These are phyloP conservation scores for Erodium chrysanthum DNA, from an alignment of 441 rosid genomes.

Conservation along the genomic window DNA sequence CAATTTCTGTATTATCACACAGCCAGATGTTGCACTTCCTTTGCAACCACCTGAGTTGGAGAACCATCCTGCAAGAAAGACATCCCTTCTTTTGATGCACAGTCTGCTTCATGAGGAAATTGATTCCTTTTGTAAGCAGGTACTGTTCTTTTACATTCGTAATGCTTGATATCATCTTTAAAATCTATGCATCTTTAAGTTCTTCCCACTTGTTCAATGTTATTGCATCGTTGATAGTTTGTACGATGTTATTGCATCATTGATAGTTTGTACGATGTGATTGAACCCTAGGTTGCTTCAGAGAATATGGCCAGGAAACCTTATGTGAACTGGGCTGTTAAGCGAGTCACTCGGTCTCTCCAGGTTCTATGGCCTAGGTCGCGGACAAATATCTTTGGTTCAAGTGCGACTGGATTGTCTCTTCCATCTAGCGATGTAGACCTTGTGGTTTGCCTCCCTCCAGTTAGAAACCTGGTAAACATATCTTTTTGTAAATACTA, in stretches of 20 bases:
- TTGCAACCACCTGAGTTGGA: constrained; percentile 62
- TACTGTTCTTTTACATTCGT: constrained; percentile 15
- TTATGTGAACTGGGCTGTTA: constrained; percentile 86
- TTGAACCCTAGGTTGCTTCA: constrained; percentile 56
- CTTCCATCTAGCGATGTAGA: constrained; percentile 98
- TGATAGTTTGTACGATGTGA: constrained; percentile 21
- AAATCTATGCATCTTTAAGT: constrained; percentile 16
- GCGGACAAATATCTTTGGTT: constrained; percentile 81
- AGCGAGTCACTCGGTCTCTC: constrained; percentile 88
- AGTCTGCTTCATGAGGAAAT: constrained; percentile 71
- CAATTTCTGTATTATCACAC: constrained; percentile 29
- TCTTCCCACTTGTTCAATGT: constrained; percentile 5
- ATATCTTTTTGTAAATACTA: constrained; percentile 12
- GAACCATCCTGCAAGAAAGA: constrained; percentile 45
- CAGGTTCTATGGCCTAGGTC: constrained; percentile 99
- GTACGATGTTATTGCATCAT: constrained; percentile 17
- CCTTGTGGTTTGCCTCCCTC: constrained; percentile 96
- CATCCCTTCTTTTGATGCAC: constrained; percentile 62
- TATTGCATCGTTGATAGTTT: constrained; percentile 16
- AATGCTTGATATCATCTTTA: constrained; percentile 3
- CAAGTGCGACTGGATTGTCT: constrained; percentile 89
- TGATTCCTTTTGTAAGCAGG: constrained; percentile 86
- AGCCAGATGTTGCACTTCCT: constrained; percentile 89
- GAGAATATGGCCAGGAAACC: constrained; percentile 79
- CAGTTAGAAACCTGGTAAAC: constrained; percentile 93